Conservation (phyloP, 202 grass and related monocot species). For the Bolboschoenoplectus hybrid region DNA sequence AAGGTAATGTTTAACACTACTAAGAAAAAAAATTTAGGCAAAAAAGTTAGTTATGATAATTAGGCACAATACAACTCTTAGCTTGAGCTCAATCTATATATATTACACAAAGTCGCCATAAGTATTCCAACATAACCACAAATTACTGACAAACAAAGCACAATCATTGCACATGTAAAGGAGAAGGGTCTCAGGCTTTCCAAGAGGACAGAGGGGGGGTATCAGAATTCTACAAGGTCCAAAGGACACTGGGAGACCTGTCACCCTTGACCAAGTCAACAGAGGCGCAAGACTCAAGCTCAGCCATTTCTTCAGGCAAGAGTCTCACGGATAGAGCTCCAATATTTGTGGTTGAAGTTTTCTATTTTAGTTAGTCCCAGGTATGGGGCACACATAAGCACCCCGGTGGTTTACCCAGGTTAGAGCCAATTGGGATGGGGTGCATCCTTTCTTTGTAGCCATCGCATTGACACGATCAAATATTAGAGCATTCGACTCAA, state of each 20-base stretch:
- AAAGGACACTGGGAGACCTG: background rate
- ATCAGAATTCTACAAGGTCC: slow-evolving; percentile 50
- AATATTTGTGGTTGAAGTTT: slow-evolving; percentile 71
- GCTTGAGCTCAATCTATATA: background rate
- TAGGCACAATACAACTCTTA: background rate
- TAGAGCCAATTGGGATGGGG: slow-evolving; percentile 63
- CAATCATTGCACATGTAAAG: background rate
- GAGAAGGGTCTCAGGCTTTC: slow-evolving; percentile 28
- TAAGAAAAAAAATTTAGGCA: background rate
- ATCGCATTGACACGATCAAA: slow-evolving; percentile 60
- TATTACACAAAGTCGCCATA: background rate
- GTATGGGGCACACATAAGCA: slow-evolving; percentile 67
- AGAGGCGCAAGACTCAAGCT: slow-evolving; percentile 51
- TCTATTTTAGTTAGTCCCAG: slow-evolving; percentile 73
- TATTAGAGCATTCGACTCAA: slow-evolving; percentile 53
- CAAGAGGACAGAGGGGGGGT: slow-evolving; percentile 58
- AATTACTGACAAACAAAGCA: background rate
- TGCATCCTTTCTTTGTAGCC: slow-evolving; percentile 73
- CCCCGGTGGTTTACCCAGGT: slow-evolving; percentile 71
- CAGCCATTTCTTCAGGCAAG: slow-evolving; percentile 54
- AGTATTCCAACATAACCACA: slow-evolving; percentile 21
- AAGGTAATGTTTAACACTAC: background rate
- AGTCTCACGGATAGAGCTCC: slow-evolving; percentile 56
- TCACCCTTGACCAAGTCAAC: slow-evolving; percentile 50
- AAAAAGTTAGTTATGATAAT: background rate